Evolutionary conservation across 768 basidiomycete genomes (phyloP).

Genomic region (Trametes punicea): DNA sequence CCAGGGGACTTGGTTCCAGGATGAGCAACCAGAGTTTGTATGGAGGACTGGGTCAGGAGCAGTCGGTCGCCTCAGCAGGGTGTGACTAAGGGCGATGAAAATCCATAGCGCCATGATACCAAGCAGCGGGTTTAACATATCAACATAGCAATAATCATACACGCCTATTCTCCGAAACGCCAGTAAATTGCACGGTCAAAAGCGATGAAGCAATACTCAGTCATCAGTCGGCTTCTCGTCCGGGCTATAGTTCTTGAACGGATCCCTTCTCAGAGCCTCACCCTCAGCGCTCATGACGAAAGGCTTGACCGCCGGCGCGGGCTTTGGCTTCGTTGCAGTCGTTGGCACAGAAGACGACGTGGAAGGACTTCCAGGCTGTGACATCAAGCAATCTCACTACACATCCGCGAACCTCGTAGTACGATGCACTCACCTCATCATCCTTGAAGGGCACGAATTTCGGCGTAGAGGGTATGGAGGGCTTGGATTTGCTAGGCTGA

Average conservation of each 20-base stretch:
- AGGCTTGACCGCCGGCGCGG: constrained; percentile 35
- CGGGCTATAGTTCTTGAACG: constrained; percentile 68
- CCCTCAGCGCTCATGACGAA: constrained; percentile 56
- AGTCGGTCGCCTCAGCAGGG: no score
- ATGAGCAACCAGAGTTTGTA: no score
- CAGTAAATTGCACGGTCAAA: not conserved
- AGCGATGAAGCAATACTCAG: not conserved
- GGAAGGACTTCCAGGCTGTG: constrained; percentile 29
- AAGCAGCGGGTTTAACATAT: no score
- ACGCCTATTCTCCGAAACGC: not conserved
- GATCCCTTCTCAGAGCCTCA: constrained; percentile 75
- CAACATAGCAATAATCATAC: not conserved
- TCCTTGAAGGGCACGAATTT: constrained; percentile 73
- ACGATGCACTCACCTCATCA: constrained; percentile 41
- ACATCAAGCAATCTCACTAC: not conserved
- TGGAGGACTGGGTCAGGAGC: no score
- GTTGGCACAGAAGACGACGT: constrained; percentile 35
- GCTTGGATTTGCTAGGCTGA: constrained; percentile 1
- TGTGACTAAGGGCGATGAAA: no score
- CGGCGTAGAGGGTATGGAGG: constrained; percentile 43
- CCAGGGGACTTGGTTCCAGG: no score
- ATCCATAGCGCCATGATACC: no score
- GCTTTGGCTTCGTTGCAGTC: constrained; percentile 68
- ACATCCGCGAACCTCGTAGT: not conserved
- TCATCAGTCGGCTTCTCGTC: constrained; percentile 22